These are phyloP conservation scores for Colletotrichum salicis DNA, from an alignment of 2,329 filamentous ascomycete species.

Conservation along the genomic window DNA sequence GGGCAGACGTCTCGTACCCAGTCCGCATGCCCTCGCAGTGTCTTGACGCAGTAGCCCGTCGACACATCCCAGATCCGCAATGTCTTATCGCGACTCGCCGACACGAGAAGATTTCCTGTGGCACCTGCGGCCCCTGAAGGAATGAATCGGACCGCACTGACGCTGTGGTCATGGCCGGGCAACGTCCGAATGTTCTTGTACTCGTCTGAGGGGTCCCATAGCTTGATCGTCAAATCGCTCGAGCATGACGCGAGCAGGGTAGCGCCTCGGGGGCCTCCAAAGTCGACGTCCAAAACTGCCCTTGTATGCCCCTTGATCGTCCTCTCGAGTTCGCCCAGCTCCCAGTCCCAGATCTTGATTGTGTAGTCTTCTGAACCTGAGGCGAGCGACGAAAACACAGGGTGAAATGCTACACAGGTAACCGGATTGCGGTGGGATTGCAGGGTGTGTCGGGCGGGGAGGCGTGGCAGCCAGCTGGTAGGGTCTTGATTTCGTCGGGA, in stretches of 20 bases:
- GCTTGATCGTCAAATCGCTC: slow-evolving; percentile 90
- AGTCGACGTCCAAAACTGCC: slow-evolving; percentile 88
- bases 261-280: slow-evolving; percentile 83
- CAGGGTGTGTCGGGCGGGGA: slow-evolving; percentile 82
- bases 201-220: slow-evolving; percentile 92
- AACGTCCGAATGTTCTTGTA: slow-evolving; percentile 96
- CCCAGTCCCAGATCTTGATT: slow-evolving; percentile 98
- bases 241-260: slow-evolving; percentile 79
- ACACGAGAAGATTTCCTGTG: slow-evolving; percentile 84
- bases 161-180: slow-evolving; percentile 90
- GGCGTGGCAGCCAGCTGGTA: slow-evolving; percentile 84
- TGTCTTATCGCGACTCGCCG: slow-evolving; percentile 85
- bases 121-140: slow-evolving; percentile 83
- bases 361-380: slow-evolving; percentile 92
- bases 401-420: slow-evolving; percentile 91
- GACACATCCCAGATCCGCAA: slow-evolving; percentile 92
- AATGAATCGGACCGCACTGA: slow-evolving; percentile 89
- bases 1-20: slow-evolving; percentile 93
- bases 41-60: slow-evolving; percentile 91
- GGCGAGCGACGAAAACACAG: slow-evolving; percentile 88
- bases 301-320: slow-evolving; percentile 94
- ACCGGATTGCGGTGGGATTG: slow-evolving; percentile 85
- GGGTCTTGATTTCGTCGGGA: slow-evolving; percentile 86
- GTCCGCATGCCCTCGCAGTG: slow-evolving; percentile 84
- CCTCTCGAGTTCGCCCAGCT: slow-evolving; percentile 87